These are phyloP conservation scores for Backusella mclennaniae DNA, from an alignment of 192 early-diverging fungal species.

Conservation along the genomic window DNA sequence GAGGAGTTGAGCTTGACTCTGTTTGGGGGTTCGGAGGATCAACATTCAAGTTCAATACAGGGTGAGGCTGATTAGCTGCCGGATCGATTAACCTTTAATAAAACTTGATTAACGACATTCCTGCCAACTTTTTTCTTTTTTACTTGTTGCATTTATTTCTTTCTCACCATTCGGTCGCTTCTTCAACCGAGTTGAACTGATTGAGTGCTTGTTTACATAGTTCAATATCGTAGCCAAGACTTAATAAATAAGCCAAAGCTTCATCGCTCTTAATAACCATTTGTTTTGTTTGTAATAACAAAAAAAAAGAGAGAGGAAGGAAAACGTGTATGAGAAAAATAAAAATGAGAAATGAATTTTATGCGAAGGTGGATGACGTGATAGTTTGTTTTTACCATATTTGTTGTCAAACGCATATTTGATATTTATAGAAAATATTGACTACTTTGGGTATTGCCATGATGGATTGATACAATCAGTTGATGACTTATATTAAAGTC, in stretches of 20 bases:
- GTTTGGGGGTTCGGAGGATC: background rate
- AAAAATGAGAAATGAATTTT: background rate
- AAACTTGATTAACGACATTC: background rate
- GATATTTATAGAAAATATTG: background rate
- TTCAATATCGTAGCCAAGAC: background rate
- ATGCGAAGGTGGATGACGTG: slow-evolving; percentile 7
- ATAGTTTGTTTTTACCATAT: background rate
- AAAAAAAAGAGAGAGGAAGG: background rate
- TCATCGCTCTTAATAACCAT: background rate
- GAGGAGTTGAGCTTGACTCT: background rate
- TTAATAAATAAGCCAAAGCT: slow-evolving; percentile 1
- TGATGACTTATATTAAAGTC: background rate
- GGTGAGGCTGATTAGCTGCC: background rate
- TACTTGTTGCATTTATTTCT: background rate
- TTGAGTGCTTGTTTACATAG: slow-evolving; percentile 4
- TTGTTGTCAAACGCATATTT: background rate
- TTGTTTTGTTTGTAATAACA: background rate
- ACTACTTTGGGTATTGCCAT: background rate
- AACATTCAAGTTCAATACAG: background rate
- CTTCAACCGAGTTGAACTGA: background rate
- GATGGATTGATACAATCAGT: background rate
- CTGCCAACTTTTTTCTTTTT: background rate
- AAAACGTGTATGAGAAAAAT: background rate
- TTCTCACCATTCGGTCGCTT: slow-evolving; percentile 11
- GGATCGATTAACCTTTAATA: background rate